Conservation (phyloP, 495 filamentous ascomycete genomes). For the Lophiostoma macrostomum region DNA sequence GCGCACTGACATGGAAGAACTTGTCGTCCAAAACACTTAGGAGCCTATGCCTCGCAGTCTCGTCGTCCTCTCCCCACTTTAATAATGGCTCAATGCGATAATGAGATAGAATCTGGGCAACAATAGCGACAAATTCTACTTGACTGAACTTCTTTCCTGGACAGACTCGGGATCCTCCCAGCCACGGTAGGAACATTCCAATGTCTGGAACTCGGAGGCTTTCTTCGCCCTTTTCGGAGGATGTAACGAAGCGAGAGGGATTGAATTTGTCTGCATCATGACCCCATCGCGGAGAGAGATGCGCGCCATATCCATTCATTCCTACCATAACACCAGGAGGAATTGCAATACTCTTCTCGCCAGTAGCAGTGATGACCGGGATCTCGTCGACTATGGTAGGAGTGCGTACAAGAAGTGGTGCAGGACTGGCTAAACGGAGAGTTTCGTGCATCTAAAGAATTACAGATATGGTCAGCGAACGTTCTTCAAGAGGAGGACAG, state of each 20-base stretch:
- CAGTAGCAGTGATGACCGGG: not conserved
- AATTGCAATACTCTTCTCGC: not conserved
- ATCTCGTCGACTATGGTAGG: not conserved
- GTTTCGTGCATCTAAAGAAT: constrained; percentile 24
- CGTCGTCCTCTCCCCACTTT: constrained; percentile 1
- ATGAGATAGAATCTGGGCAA: constrained; percentile 1
- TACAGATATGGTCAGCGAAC: too few relatives aligned
- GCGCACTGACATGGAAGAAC: constrained; percentile 21
- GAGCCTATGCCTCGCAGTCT: constrained; percentile 5
- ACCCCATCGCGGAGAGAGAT: constrained; percentile 14
- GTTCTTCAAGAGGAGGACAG: too few relatives aligned
- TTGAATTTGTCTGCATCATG: constrained; percentile 6
- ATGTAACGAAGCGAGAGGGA: constrained; percentile 14
- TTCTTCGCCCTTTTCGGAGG: not conserved
- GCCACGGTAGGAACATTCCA: constrained; percentile 11
- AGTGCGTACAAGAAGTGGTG: constrained; percentile 5
- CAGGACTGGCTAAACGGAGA: constrained; percentile 10
- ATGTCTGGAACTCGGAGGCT: not conserved
- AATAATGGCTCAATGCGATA: constrained; percentile 1
- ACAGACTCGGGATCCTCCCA: constrained; percentile 14
- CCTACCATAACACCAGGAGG: not conserved
- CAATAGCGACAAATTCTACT: constrained; percentile 25
- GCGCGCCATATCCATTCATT: constrained; percentile 1
- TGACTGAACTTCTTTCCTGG: constrained; percentile 27
- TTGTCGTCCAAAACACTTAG: constrained; percentile 5